These are phyloP conservation scores for Paulownia fortunei DNA, from an alignment of 257 asterid species.

Conservation along the genomic window DNA sequence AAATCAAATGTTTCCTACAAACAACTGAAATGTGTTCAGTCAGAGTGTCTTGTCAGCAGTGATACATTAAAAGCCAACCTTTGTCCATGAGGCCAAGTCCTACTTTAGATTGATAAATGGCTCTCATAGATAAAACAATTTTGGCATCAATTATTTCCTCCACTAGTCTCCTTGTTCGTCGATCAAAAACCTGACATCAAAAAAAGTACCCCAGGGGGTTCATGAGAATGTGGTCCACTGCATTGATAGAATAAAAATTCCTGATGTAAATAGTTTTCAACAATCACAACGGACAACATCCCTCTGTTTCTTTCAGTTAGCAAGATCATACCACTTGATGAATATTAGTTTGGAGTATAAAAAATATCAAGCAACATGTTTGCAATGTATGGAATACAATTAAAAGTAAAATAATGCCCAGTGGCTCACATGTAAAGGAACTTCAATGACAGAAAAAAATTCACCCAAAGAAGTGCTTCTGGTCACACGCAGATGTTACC, in stretches of 20 bases:
- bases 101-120: constrained; percentile 89
- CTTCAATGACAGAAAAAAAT: neutral
- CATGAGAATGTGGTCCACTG: constrained; percentile 17
- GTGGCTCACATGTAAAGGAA: neutral
- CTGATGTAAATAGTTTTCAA: neutral
- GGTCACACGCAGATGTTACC: constrained; percentile 11
- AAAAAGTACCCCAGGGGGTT: constrained; percentile 13
- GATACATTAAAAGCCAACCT: constrained; percentile 52
- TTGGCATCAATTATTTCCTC: constrained; percentile 96
- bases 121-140: constrained; percentile 94
- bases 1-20: constrained; percentile 3
- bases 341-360: constrained; percentile 11
- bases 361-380: constrained; percentile 18
- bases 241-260: constrained; percentile 7
- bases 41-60: constrained; percentile 21
- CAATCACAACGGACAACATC: neutral
- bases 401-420: neutral
- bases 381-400: neutral
- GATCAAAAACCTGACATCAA: constrained; percentile 79
- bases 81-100: constrained; percentile 96
- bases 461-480: constrained; percentile 6
- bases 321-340: constrained; percentile 10
- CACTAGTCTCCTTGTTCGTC: constrained; percentile 85
- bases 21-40: constrained; percentile 12
- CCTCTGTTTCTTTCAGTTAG: neutral